These are phyloP conservation scores for Arthrobotrys iridis DNA, from an alignment of 2,329 filamentous ascomycete genomes.

Conservation along the genomic window DNA sequence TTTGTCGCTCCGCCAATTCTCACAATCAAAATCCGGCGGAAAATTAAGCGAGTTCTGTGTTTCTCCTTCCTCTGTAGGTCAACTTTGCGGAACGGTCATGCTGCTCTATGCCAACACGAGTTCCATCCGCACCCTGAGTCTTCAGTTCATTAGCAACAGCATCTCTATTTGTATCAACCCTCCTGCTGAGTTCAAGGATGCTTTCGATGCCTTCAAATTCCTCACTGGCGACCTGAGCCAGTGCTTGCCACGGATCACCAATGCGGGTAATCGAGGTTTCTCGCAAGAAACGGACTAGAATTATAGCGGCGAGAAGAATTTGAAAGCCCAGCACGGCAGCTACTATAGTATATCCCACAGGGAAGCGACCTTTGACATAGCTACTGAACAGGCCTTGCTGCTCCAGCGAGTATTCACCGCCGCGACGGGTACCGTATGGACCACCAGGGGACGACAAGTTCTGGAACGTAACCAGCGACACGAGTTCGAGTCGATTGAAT, in stretches of 20 bases:
- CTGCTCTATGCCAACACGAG: not conserved
- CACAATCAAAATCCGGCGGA: no score
- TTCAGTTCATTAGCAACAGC: slow-evolving; percentile 6
- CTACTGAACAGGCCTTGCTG: slow-evolving; percentile 1
- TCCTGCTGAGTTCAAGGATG: slow-evolving; percentile 4
- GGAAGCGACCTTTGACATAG: slow-evolving; percentile 11
- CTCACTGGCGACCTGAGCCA: slow-evolving; percentile 16
- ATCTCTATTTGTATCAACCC: not conserved
- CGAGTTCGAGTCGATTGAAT: not conserved
- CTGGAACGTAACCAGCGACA: not conserved
- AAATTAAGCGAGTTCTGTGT: no score
- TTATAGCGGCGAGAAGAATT: slow-evolving; percentile 2
- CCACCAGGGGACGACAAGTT: slow-evolving; percentile 30
- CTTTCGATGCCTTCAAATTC: slow-evolving; percentile 10
- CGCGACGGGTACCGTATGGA: slow-evolving; percentile 29
- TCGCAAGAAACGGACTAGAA: slow-evolving; percentile 12
- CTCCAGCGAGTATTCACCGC: not conserved
- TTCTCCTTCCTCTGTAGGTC: not conserved
- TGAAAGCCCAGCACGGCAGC: slow-evolving; percentile 16
- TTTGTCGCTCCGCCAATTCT: no score
- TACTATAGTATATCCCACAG: slow-evolving; percentile 9
- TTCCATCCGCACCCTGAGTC: slow-evolving; percentile 1
- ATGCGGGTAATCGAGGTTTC: slow-evolving; percentile 26
- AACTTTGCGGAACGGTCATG: not conserved
- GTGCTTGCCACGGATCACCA: slow-evolving; percentile 39